Conservation (phyloP, 2,329 filamentous ascomycete species). For the Aspergillus eucalypticola region DNA sequence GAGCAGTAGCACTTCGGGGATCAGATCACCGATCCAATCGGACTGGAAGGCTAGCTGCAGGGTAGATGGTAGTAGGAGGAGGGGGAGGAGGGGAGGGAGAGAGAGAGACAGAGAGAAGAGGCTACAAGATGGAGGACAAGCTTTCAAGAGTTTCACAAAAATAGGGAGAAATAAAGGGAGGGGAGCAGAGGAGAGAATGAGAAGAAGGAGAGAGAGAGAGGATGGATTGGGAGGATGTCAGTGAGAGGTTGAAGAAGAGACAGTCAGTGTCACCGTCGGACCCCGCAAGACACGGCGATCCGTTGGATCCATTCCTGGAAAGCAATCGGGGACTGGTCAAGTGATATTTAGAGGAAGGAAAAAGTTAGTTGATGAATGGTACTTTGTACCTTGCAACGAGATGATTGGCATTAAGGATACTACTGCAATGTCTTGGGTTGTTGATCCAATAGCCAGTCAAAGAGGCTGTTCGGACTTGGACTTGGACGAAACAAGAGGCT, state of each 20-base stretch:
- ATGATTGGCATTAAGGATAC: too few species aligned
- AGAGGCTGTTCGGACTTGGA: background rate
- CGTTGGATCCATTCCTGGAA: background rate
- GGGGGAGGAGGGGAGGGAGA: background rate
- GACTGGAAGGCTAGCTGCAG: slow-evolving; percentile 9
- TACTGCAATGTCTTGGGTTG: too few species aligned
- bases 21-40: slow-evolving; percentile 3
- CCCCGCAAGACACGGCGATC: background rate
- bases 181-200: background rate
- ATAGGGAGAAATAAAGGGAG: background rate
- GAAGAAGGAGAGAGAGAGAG: background rate
- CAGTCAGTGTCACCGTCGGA: background rate
- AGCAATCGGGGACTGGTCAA: background rate
- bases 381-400: too few species aligned
- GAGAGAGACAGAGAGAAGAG: slow-evolving; percentile 4
- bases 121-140: background rate
- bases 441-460: too few species aligned
- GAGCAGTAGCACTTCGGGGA: background rate
- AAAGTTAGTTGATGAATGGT: too few species aligned
- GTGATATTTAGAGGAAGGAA: too few species aligned
- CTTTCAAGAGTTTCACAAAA: background rate
- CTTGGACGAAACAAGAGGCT: background rate
- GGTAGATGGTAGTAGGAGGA: background rate
- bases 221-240: slow-evolving; percentile 1
- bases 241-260: background rate